Percentiles rank a stretch among this genome's conserved stretches.
Conservation (phyloP, 2,329 filamentous ascomycete genomes). For the Penicillium sp. region DNA sequence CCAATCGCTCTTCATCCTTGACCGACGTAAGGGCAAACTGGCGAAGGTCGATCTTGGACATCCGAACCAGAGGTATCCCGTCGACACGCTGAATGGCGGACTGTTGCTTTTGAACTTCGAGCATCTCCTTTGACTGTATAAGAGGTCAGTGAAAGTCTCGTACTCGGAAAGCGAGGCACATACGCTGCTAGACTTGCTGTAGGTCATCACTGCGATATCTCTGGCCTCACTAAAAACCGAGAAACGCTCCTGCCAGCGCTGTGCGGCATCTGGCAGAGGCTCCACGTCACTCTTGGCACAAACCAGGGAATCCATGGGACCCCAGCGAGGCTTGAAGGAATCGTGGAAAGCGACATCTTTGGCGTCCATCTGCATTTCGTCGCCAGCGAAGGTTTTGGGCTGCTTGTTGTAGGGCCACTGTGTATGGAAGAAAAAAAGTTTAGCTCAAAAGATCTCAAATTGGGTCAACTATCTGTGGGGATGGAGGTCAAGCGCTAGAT, state of each 20-base stretch:
- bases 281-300: conserved; percentile 50
- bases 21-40: conserved; percentile 30
- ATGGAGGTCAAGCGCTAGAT: conserved; percentile 15
- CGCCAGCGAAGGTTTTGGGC: conserved; percentile 62
- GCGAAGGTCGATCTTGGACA: conserved; percentile 33
- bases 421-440: conserved; percentile 32
- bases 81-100: conserved; percentile 49
- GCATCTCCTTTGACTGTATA: conserved; percentile 26
- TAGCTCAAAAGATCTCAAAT: conserved; percentile 41
- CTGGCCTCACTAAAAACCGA: conserved; percentile 40
- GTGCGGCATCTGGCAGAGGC: conserved; percentile 18
- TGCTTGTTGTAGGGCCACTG: conserved; percentile 87
- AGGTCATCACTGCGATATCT: conserved; percentile 29
- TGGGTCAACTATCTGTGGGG: conserved; percentile 29
- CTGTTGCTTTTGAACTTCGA: conserved; percentile 34
- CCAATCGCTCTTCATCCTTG: conserved; percentile 40
- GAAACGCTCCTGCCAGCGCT: conserved; percentile 53
- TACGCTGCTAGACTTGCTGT: conserved; percentile 23
- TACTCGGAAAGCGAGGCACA: background rate
- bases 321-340: conserved; percentile 75
- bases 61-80: conserved; percentile 55
- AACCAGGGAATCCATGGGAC: conserved; percentile 66
- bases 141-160: background rate
- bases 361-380: conserved; percentile 58
- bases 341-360: conserved; percentile 65